Conservation (phyloP, 129 eudicot species). For the Silybum marianum region DNA sequence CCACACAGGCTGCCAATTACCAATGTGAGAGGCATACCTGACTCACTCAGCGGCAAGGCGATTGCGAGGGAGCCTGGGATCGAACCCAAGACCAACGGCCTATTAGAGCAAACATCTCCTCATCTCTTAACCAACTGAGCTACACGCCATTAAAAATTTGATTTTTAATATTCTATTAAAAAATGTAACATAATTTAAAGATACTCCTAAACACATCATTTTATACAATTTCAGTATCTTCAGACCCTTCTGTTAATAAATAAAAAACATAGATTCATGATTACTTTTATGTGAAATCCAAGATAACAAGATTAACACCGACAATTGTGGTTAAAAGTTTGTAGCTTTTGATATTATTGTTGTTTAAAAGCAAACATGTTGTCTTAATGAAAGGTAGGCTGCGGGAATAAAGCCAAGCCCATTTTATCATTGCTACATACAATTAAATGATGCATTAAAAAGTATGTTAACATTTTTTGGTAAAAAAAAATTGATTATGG, state of each 20-base stretch:
- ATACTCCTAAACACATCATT: no score
- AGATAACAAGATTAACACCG: constrained; percentile 17
- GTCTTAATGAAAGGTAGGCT: constrained; percentile 28
- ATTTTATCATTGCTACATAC: not conserved
- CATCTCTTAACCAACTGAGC: no score
- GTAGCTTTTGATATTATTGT: constrained; percentile 7
- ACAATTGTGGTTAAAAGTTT: constrained; percentile 10
- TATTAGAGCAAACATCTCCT: no score
- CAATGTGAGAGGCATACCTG: no score
- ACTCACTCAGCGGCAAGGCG: no score
- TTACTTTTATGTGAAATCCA: not conserved
- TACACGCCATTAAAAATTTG: no score
- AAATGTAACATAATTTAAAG: not conserved
- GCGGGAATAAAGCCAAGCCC: not conserved
- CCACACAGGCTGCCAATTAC: no score
- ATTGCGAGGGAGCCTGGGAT: no score
- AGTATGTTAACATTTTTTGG: not conserved
- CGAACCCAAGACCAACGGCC: no score
- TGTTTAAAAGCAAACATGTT: constrained; percentile 5
- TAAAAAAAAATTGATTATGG: no score
- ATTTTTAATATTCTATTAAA: no score
- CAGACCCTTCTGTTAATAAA: not conserved
- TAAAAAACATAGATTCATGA: not conserved
- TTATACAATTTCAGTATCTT: no score
- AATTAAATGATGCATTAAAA: not conserved